phyloP scores from a whole-genome alignment of 2,329 filamentous ascomycete genomes.

The Purpureocillium takamizusanense region DNA sequence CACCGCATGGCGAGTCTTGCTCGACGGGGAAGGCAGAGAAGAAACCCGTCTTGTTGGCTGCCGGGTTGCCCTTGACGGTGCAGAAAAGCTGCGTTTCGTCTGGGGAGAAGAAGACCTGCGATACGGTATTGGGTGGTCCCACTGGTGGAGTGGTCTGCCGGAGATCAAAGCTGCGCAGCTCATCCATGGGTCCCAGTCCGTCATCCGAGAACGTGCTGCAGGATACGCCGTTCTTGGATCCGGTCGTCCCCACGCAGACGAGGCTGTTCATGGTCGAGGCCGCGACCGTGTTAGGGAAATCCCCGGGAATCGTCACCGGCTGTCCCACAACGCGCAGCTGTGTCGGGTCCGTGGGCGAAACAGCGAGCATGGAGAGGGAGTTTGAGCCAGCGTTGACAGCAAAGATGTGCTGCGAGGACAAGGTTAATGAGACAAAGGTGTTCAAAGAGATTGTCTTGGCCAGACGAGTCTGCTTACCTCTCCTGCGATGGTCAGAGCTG shows the following conservation, averaged over 20 bases:
- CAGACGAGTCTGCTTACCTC: conserved; percentile 33
- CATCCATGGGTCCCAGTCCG: conserved; percentile 34
- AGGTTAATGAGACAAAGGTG: not conserved
- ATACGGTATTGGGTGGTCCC: conserved; percentile 50
- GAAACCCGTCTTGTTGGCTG: conserved; percentile 46
- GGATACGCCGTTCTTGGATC: conserved; percentile 32
- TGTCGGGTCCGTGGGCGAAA: conserved; percentile 30
- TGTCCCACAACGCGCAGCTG: conserved; percentile 33
- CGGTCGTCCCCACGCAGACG: conserved; percentile 38
- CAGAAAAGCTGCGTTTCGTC: conserved; percentile 43
- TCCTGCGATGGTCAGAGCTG: conserved; percentile 37
- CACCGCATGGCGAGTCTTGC: too few relatives aligned
- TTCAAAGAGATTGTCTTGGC: too few relatives aligned
- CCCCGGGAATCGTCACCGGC: conserved; percentile 33
- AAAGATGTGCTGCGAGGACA: conserved; percentile 35
- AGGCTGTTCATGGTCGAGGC: conserved; percentile 31
- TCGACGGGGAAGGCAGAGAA: conserved; percentile 39
- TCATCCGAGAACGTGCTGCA: conserved; percentile 26
- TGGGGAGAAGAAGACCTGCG: conserved; percentile 49
- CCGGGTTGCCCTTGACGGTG: conserved; percentile 52
- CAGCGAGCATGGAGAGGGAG: conserved; percentile 38
- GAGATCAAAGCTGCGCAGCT: conserved; percentile 36
- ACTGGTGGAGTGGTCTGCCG: conserved; percentile 47
- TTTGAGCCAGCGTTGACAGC: conserved; percentile 45
- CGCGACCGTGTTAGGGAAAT: conserved; percentile 44